Evolutionary conservation across 2,329 filamentous ascomycete species (phyloP), one percentile per base, ranked within the genome.

Genomic region (Aspergillus tubingensis): DNA sequence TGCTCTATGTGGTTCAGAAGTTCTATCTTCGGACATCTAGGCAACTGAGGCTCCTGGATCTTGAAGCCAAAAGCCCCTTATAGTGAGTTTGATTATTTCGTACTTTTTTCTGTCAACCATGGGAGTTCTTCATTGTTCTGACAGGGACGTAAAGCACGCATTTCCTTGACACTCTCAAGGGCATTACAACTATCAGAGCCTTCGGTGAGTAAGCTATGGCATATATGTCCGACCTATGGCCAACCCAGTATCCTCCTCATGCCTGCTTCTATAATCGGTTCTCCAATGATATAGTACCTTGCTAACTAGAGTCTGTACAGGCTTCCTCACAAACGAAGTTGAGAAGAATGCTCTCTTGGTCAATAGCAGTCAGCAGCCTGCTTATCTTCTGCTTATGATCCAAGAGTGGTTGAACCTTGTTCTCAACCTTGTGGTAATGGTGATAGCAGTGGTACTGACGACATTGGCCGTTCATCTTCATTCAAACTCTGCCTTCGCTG

Each of bases 381-480:
- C 25, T 3, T 55, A 55, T 21, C 23, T 47, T 13, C 53, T 55
- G 1, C 23, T 44, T 13, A 44, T 43, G 25, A 55, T 55, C 4
- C 53, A 55, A 36, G 25, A 27, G 10, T 55, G 53, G 53, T 25
- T 55, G 39, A 44, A 44, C n/a, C 25, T 55, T 4, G 19, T 47
- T 8, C 39, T 55, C 4, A 41, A 30, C 10, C 15, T 41, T 10
- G 15, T 55, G 2, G 36, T 44, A 62, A 2, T 70, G 76, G 0
- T 80, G 5, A 57, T 79, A 2, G 77, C 77, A 1, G 67, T 74
- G 1, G 58, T 76, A 13, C 64, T 80, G 17, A 70, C 75, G n/a
- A 67, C 74, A 0, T 67, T 81, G 4, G 71, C 74, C 3, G 71
- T 77, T 4, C 61, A 67, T n/a, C 67, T 78, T 8, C 68, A 57